phyloP scores from a whole-genome alignment of 1,284 basidiomycete species.

The Ganoderma boninense region DNA sequence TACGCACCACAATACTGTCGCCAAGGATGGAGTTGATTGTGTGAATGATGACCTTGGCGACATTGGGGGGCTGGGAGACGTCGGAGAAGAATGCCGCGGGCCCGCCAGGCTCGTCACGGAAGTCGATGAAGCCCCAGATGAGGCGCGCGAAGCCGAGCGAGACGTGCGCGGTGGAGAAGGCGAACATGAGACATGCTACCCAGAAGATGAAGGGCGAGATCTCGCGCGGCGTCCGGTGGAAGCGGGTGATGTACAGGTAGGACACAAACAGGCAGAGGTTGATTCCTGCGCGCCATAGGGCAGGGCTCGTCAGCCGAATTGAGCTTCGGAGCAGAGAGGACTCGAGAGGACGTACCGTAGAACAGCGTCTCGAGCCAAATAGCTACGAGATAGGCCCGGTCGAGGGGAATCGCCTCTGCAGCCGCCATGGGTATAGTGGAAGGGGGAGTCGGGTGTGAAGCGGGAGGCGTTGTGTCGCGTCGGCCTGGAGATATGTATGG shows the following conservation, averaged over 20 bases:
- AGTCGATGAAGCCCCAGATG: slow-evolving; percentile 48
- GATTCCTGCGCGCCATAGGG: slow-evolving; percentile 37
- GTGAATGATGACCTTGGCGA: slow-evolving; percentile 49
- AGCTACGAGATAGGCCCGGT: slow-evolving; percentile 46
- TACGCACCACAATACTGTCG: slow-evolving; percentile 46
- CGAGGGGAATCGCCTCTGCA: slow-evolving; percentile 38
- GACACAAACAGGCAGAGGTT: slow-evolving; percentile 46
- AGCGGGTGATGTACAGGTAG: slow-evolving; percentile 44
- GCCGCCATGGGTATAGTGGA: neutral
- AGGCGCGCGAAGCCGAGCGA: slow-evolving; percentile 49
- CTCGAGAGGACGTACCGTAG: slow-evolving; percentile 37
- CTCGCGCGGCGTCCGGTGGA: slow-evolving; percentile 38
- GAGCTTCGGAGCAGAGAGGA: neutral
- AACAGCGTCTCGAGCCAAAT: slow-evolving; percentile 49
- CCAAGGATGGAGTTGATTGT: slow-evolving; percentile 47
- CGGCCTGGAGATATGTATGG: neutral
- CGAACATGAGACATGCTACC: slow-evolving; percentile 46
- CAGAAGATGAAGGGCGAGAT: slow-evolving; percentile 43
- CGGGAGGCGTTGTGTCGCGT: neutral
- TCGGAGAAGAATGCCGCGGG: slow-evolving; percentile 48
- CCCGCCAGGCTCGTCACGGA: slow-evolving; percentile 45
- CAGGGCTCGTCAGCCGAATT: neutral
- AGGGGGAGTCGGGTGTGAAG: neutral
- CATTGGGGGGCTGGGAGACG: slow-evolving; percentile 48
- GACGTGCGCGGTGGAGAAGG: slow-evolving; percentile 47